These are phyloP conservation scores for Harringtonia aguacate DNA, from an alignment of 2,329 filamentous ascomycete genomes.

Conservation along the genomic window DNA sequence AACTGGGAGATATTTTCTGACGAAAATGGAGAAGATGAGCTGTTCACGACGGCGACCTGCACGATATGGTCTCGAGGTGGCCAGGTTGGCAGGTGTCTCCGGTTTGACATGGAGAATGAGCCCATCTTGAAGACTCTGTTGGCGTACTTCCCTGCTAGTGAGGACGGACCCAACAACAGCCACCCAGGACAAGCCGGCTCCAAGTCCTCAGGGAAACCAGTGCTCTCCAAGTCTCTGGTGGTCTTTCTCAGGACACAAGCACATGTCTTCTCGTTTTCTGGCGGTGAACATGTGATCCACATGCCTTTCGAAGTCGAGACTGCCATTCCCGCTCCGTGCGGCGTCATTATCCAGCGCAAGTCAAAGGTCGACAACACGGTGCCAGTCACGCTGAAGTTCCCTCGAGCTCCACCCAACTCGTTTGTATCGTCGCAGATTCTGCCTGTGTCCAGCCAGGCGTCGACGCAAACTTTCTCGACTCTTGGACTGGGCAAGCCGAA, in stretches of 20 bases:
- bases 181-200: background rate
- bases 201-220: constrained; percentile 5
- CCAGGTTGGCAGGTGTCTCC: constrained; percentile 75
- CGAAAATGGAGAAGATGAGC: constrained; percentile 57
- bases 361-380: constrained; percentile 39
- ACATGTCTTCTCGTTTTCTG: constrained; percentile 84
- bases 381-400: constrained; percentile 44
- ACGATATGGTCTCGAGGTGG: constrained; percentile 87
- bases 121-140: constrained; percentile 76
- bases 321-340: constrained; percentile 70
- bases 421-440: constrained; percentile 63
- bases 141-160: constrained; percentile 57
- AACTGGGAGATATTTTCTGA: constrained; percentile 57
- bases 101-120: constrained; percentile 79
- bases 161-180: constrained; percentile 6
- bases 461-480: constrained; percentile 43
- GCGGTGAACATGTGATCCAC: constrained; percentile 80
- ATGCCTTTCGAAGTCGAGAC: constrained; percentile 90
- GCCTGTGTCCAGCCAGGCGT: constrained; percentile 35
- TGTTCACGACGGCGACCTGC: constrained; percentile 62
- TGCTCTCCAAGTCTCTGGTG: constrained; percentile 61
- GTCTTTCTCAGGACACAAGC: constrained; percentile 88
- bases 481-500: constrained; percentile 46
- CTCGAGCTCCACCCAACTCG: constrained; percentile 65
- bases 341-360: constrained; percentile 79